Conservation (phyloP, 1,284 basidiomycete genomes). For the Sanguinoderma infundibulare region DNA sequence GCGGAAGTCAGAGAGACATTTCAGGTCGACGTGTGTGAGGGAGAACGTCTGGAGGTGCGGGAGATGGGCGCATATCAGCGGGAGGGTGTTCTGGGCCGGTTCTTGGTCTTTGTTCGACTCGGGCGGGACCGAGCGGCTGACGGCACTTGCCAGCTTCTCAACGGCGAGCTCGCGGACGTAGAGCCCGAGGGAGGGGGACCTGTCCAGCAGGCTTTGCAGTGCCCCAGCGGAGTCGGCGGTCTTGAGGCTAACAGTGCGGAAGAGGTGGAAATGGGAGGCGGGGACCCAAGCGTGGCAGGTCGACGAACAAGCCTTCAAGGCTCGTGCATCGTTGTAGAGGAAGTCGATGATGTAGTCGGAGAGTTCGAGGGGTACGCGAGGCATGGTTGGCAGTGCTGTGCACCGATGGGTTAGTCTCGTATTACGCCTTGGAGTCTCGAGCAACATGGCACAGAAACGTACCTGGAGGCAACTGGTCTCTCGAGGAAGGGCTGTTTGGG, state of each 20-base stretch:
- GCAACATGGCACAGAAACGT: not conserved
- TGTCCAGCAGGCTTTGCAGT: constrained; percentile 29
- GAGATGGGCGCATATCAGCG: constrained; percentile 24
- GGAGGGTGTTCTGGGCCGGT: constrained; percentile 10
- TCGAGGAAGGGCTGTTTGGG: not conserved
- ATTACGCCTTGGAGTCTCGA: not conserved
- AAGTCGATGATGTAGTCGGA: constrained; percentile 43
- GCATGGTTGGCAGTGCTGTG: constrained; percentile 19
- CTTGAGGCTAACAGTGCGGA: constrained; percentile 32
- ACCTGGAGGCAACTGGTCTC: not conserved
- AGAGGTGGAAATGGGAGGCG: constrained; percentile 41
- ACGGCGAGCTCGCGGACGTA: constrained; percentile 32
- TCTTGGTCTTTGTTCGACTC: constrained; percentile 1
- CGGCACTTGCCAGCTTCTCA: constrained; percentile 15
- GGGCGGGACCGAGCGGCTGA: not conserved
- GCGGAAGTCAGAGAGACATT: constrained; percentile 17
- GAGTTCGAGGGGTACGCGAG: constrained; percentile 38
- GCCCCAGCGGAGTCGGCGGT: constrained; percentile 17
- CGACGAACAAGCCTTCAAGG: constrained; percentile 39
- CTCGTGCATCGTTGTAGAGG: constrained; percentile 35
- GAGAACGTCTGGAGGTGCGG: constrained; percentile 26
- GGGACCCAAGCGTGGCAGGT: constrained; percentile 42
- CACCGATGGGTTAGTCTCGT: not conserved
- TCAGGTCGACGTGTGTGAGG: constrained; percentile 26
- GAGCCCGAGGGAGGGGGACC: constrained; percentile 26